These are phyloP conservation scores for Flaveria bidentis DNA, from an alignment of 129 eudicot genomes.

Conservation along the genomic window DNA sequence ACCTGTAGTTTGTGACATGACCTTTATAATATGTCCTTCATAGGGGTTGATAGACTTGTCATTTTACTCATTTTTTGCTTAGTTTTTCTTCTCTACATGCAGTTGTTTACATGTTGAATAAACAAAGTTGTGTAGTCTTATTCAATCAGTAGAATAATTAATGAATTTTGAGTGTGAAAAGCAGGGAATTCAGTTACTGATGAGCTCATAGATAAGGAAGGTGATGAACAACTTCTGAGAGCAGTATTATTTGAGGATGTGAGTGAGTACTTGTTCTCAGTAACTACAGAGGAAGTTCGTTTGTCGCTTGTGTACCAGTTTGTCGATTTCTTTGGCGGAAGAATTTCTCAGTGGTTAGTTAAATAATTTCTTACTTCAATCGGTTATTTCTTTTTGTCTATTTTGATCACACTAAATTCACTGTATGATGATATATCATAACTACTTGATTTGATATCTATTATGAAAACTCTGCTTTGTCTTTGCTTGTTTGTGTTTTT, in stretches of 20 bases:
- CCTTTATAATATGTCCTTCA: not conserved
- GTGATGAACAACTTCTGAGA: slow-evolving; percentile 74
- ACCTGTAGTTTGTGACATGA: slow-evolving; percentile 11
- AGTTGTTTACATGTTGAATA: slow-evolving; percentile 17
- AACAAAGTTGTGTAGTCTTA: not conserved
- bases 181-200: slow-evolving; percentile 41
- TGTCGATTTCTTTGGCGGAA: slow-evolving; percentile 80
- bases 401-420: slow-evolving; percentile 4
- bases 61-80: not conserved
- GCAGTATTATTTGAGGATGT: slow-evolving; percentile 81
- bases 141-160: not conserved
- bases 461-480: slow-evolving; percentile 3
- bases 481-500: not conserved
- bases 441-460: not conserved
- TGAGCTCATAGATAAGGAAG: slow-evolving; percentile 57
- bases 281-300: slow-evolving; percentile 71
- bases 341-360: slow-evolving; percentile 77
- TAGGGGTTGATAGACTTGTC: slow-evolving; percentile 8
- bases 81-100: not conserved
- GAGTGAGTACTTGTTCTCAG: slow-evolving; percentile 76
- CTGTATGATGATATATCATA: not conserved
- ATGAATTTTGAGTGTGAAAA: slow-evolving; percentile 25
- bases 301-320: slow-evolving; percentile 70
- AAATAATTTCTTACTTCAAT: slow-evolving; percentile 16
- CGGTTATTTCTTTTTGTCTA: not conserved